Evolutionary conservation across 768 basidiomycete genomes (phyloP), one percentile per base, ranked within the genome.

Genomic region (Ramaria sp.): DNA sequence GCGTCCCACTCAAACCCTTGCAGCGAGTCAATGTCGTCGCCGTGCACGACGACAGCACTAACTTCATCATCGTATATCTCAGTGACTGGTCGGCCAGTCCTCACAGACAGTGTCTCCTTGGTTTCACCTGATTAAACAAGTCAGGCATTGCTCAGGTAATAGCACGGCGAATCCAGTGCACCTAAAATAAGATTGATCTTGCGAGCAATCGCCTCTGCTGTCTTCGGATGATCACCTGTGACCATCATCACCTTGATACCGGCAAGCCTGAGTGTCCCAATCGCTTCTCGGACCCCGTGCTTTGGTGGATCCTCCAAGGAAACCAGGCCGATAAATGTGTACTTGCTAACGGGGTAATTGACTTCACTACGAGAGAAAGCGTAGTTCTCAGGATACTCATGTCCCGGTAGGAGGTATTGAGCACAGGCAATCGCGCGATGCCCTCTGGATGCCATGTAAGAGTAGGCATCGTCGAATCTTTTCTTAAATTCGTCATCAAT

Each of bases 171-270:
- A 1, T 37, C 22, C 20, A 18, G n/a, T n/a, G 15, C 16, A 36
- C 32, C 78, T 30, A 83, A 65, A 51, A 85, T 78, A 47, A 85
- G 68, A 59, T 83, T 83, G 60, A 85, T 83, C 69, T 85, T 83
- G 59, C 82, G 73, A 10, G 82, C 82, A 57, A 85, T 83, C 15
- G 83, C 82, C 63, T 85, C 82, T 1, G 83, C 83, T 0, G 83
- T 85, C 66, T 83, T 83, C 1, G 82, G 82, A 64, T 85, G 82
- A 61, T 84, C 82, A 56, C 80, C 82, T 22, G 82, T 85, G 5
- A 85, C 79, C 83, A 85, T 85, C 78, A 83, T 83, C 32, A 85
- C 81, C 65, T 82, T 83, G 63, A 84, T 85, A 1, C 83, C 83
- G 3, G 83, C 82, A 7, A 83, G 71, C 55, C 83, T 76, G 50